These are phyloP conservation scores for Wickerhamomyces mucosus DNA, from an alignment of 805 yeast genomes.

Conservation along the genomic window DNA sequence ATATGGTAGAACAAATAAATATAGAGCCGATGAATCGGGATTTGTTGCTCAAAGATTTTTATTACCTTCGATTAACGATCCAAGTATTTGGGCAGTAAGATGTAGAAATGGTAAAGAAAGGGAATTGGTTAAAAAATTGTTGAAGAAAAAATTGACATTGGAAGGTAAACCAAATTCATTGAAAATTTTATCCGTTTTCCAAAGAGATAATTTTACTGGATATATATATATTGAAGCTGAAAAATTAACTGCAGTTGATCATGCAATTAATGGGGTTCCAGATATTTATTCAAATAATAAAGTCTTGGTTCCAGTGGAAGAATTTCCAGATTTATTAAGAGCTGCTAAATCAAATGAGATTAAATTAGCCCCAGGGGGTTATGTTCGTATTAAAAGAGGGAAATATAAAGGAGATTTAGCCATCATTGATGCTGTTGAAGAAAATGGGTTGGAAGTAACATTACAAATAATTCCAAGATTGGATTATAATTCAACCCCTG, in stretches of 20 bases:
- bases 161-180: conserved; percentile 70
- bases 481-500: conserved; percentile 75
- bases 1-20: conserved; percentile 80
- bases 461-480: conserved; percentile 87
- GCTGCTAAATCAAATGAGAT: conserved; percentile 85
- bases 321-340: conserved; percentile 85
- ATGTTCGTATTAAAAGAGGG: conserved; percentile 85
- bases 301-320: conserved; percentile 88
- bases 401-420: conserved; percentile 90
- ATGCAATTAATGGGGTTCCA: conserved; percentile 82
- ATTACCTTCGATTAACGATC: conserved; percentile 93
- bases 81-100: conserved; percentile 91
- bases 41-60: conserved; percentile 88
- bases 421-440: conserved; percentile 84
- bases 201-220: conserved; percentile 87
- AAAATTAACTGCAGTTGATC: conserved; percentile 83
- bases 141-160: conserved; percentile 75
- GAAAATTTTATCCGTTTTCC: conserved; percentile 83
- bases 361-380: conserved; percentile 83
- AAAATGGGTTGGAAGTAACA: conserved; percentile 92
- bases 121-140: conserved; percentile 74
- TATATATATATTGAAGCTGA: conserved; percentile 93
- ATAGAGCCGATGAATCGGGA: conserved; percentile 64
- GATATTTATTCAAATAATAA: conserved; percentile 70
- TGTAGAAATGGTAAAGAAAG: conserved; percentile 91